Evolutionary conservation across 257 asterid species (phyloP).

Genomic region (Lycium ferocissimum): DNA sequence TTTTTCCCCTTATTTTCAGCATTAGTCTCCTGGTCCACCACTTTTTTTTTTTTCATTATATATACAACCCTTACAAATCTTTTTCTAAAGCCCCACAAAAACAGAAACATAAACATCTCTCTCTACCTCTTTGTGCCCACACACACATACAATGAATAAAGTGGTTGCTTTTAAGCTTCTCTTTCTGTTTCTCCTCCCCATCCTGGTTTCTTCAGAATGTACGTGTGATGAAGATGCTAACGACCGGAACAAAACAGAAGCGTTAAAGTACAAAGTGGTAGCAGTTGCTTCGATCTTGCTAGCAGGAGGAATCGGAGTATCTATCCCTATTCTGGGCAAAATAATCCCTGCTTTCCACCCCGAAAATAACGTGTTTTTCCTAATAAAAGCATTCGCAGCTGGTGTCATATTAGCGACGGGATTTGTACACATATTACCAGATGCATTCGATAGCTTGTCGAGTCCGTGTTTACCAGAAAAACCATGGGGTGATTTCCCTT

Average conservation of each 20-base stretch:
- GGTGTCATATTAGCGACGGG: slow-evolving; percentile 56
- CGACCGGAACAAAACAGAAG: slow-evolving; percentile 6
- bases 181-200: neutral
- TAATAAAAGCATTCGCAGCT: slow-evolving; percentile 48
- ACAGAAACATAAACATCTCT: neutral
- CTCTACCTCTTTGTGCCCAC: neutral
- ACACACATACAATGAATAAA: neutral
- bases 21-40: neutral
- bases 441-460: slow-evolving; percentile 31
- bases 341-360: slow-evolving; percentile 36
- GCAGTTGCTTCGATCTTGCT: slow-evolving; percentile 33
- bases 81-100: neutral
- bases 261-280: slow-evolving; percentile 34
- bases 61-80: neutral
- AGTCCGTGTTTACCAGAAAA: slow-evolving; percentile 31
- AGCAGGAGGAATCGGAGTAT: slow-evolving; percentile 31
- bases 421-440: slow-evolving; percentile 26
- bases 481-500: slow-evolving; percentile 33
- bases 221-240: slow-evolving; percentile 20
- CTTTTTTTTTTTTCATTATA: neutral
- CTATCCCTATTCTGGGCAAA: slow-evolving; percentile 31
- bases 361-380: slow-evolving; percentile 33
- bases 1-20: neutral
- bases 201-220: slow-evolving; percentile 11
- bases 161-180: neutral